phyloP scores from a whole-genome alignment of 352 stramenopile genomes.

The Phytophthora citrophthora region DNA sequence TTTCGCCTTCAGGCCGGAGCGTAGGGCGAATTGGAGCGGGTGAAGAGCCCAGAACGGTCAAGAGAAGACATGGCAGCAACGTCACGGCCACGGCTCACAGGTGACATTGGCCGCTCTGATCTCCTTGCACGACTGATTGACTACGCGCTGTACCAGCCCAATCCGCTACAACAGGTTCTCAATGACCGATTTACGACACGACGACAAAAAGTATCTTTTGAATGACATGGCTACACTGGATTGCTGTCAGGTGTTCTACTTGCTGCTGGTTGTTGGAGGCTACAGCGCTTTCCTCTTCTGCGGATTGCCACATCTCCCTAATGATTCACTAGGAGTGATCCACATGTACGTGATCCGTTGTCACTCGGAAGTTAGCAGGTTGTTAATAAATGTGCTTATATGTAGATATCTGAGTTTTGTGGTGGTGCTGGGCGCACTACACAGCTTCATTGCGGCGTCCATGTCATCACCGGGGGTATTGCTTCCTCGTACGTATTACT shows the following conservation, averaged over 20 bases:
- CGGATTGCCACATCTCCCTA: conserved; percentile 52
- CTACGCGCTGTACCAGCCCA: conserved; percentile 34
- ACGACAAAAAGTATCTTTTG: conserved; percentile 43
- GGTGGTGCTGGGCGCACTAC: conserved; percentile 47
- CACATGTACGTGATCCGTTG: conserved; percentile 39
- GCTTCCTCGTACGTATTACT: conserved; percentile 39
- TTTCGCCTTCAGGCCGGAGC: not conserved
- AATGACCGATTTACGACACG: conserved; percentile 5
- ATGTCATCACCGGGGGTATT: conserved; percentile 52
- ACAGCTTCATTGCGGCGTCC: conserved; percentile 59
- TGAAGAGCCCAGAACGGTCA: conserved; percentile 10
- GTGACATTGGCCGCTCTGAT: not conserved
- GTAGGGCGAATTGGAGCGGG: conserved; percentile 9
- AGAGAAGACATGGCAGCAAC: conserved; percentile 8
- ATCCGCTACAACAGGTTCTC: conserved; percentile 35
- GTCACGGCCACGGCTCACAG: not conserved
- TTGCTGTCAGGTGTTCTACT: conserved; percentile 56
- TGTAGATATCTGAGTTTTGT: conserved; percentile 43
- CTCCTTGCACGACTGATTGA: conserved; percentile 15
- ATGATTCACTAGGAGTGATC: conserved; percentile 38
- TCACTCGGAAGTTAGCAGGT: not conserved
- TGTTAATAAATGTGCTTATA: not conserved
- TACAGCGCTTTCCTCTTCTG: conserved; percentile 62
- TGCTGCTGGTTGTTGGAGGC: conserved; percentile 62
- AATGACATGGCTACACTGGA: conserved; percentile 12